These are phyloP conservation scores for Viola pubescens DNA, from an alignment of 441 rosid species.

Conservation along the genomic window DNA sequence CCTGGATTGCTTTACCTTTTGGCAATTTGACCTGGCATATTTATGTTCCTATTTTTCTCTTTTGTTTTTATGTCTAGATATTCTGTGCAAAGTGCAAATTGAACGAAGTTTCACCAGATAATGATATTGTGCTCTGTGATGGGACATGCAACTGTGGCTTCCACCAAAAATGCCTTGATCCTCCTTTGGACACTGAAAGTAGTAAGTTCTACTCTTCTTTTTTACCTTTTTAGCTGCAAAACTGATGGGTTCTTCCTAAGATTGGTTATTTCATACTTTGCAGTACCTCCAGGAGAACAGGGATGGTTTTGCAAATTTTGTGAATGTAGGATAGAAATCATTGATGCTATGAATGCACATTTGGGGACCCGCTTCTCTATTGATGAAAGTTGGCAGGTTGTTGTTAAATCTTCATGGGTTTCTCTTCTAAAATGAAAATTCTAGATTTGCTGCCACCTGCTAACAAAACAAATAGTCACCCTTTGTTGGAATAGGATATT, in stretches of 20 bases:
- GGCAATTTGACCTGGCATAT: neutral
- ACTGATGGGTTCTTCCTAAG: slow-evolving; percentile 17
- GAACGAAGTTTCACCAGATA: slow-evolving; percentile 79
- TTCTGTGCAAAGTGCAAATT: slow-evolving; percentile 89
- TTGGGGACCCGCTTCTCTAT: slow-evolving; percentile 70
- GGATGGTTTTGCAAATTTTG: slow-evolving; percentile 96
- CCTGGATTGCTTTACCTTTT: slow-evolving; percentile 5
- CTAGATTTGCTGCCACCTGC: neutral
- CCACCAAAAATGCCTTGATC: slow-evolving; percentile 92
- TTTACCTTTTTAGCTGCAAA: slow-evolving; percentile 10
- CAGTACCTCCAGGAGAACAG: slow-evolving; percentile 97
- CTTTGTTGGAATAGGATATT: slow-evolving; percentile 51
- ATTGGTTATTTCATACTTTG: slow-evolving; percentile 24
- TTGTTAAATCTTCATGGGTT: slow-evolving; percentile 6
- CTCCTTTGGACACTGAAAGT: slow-evolving; percentile 78
- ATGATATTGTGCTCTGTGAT: slow-evolving; percentile 92
- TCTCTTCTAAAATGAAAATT: neutral
- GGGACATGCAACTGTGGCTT: slow-evolving; percentile 92
- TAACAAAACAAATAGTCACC: slow-evolving; percentile 9
- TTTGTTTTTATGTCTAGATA: slow-evolving; percentile 40
- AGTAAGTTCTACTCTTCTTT: slow-evolving; percentile 41
- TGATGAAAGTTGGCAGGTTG: slow-evolving; percentile 81
- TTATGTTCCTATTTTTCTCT: slow-evolving; percentile 14
- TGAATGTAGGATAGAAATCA: slow-evolving; percentile 83
- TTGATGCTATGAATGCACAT: slow-evolving; percentile 89